A percentile compares a stretch with the other conserved stretches of the same genome.
Evolutionary conservation across 192 early-diverging fungal species (phyloP).

Genomic region (Geranomyces michiganensis): DNA sequence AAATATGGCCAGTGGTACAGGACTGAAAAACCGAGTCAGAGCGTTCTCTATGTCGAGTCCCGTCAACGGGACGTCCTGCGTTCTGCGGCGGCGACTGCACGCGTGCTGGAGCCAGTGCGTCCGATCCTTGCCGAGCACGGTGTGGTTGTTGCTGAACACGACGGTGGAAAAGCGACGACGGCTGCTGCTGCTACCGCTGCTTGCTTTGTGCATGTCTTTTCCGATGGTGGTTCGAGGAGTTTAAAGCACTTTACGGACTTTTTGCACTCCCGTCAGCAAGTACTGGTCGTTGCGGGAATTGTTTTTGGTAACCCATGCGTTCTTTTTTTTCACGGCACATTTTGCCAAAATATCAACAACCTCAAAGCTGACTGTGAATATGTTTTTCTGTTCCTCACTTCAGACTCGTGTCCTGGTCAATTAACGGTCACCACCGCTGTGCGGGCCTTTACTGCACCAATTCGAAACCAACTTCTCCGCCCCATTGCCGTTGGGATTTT

Average conservation of each 20-base stretch:
- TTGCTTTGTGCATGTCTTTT: conserved; percentile 6
- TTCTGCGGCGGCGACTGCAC: not conserved
- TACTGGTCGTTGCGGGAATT: not conserved
- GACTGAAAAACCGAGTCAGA: not conserved
- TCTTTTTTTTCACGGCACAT: too few species aligned
- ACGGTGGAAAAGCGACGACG: not conserved
- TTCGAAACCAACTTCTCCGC: not conserved
- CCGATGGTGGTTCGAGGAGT: not conserved
- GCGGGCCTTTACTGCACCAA: not conserved
- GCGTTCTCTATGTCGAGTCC: not conserved
- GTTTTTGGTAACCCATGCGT: conserved; percentile 8
- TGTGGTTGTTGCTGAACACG: not conserved
- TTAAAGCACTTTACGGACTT: not conserved
- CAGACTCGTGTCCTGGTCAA: conserved; percentile 7
- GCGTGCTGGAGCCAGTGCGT: not conserved
- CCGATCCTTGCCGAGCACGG: not conserved
- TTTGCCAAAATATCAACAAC: too few species aligned
- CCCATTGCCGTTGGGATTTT: not conserved
- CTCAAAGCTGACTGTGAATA: too few species aligned
- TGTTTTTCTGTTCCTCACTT: not conserved
- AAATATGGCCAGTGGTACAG: not conserved
- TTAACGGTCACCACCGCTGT: conserved; percentile 2
- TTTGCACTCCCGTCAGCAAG: not conserved
- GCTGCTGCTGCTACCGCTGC: not conserved
- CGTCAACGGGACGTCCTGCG: not conserved